A percentile compares a stretch with the other conserved stretches of the same genome.
phyloP scores from a whole-genome alignment of 352 stramenopile genomes.

The Globisporangium nodosum region DNA sequence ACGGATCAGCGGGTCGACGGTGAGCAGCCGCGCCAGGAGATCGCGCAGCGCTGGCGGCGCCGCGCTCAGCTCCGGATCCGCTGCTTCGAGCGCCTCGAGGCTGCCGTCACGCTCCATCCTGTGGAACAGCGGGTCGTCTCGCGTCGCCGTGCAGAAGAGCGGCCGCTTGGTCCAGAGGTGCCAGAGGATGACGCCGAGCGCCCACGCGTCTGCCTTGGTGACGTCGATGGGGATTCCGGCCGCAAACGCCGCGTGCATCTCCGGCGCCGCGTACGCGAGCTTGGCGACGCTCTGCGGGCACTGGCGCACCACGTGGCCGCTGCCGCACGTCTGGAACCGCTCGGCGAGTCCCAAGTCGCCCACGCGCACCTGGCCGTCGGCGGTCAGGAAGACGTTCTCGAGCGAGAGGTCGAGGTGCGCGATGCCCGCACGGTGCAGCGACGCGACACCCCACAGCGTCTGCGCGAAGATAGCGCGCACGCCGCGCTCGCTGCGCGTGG shows the following conservation, averaged over 20 bases:
- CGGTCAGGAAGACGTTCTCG: constrained; percentile 92
- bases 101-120: constrained; percentile 29
- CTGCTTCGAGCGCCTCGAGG: constrained; percentile 15
- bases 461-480: constrained; percentile 48
- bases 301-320: constrained; percentile 22
- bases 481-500: constrained; percentile 23
- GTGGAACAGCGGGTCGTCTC: constrained; percentile 42
- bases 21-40: constrained; percentile 42
- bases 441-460: constrained; percentile 81
- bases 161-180: constrained; percentile 58
- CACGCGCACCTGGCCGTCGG: constrained; percentile 66
- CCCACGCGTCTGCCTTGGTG: constrained; percentile 61
- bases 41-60: constrained; percentile 28
- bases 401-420: constrained; percentile 93
- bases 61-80: constrained; percentile 20
- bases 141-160: constrained; percentile 35
- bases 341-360: constrained; percentile 90
- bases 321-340: constrained; percentile 18
- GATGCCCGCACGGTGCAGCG: constrained; percentile 82
- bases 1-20: constrained; percentile 35
- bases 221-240: constrained; percentile 27
- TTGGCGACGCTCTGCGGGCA: constrained; percentile 32
- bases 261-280: constrained; percentile 59
- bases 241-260: constrained; percentile 29
- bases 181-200: constrained; percentile 67